Conservation (phyloP, 2,329 filamentous ascomycete species). For the Nemania serpens region DNA sequence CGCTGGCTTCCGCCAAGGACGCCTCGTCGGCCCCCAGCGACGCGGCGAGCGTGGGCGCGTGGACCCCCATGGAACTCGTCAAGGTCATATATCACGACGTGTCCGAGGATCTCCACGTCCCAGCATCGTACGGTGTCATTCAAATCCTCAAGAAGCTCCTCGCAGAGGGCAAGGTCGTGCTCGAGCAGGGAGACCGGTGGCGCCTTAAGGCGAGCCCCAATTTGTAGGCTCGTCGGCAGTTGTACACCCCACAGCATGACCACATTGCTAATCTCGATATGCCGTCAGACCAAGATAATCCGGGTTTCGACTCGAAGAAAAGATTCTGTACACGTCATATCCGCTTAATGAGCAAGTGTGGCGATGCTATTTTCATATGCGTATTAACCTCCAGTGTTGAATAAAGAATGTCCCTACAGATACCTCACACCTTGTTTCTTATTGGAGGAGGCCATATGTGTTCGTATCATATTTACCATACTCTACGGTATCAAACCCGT, state of each 20-base stretch:
- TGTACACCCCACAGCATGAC: slow-evolving; percentile 3
- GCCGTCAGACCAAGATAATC: slow-evolving; percentile 11
- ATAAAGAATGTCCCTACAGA: too few species aligned
- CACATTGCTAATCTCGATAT: slow-evolving; percentile 14
- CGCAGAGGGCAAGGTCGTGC: slow-evolving; percentile 69
- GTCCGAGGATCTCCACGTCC: slow-evolving; percentile 72
- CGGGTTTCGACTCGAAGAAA: too few species aligned
- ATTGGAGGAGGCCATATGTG: not conserved
- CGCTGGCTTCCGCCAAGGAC: slow-evolving; percentile 54
- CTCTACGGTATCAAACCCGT: too few species aligned
- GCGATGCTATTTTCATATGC: not conserved
- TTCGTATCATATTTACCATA: too few species aligned
- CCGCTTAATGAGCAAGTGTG: not conserved
- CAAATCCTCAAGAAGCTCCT: slow-evolving; percentile 82
- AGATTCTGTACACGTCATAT: too few species aligned
- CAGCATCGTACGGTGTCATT: slow-evolving; percentile 75
- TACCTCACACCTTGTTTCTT: not conserved
- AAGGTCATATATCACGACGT: slow-evolving; percentile 83
- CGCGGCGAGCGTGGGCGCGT: slow-evolving; percentile 45
- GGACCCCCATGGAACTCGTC: slow-evolving; percentile 82
- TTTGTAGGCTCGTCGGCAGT: slow-evolving; percentile 40
- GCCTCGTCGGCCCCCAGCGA: slow-evolving; percentile 28
- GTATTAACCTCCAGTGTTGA: not conserved
- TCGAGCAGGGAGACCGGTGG: slow-evolving; percentile 49
- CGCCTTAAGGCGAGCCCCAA: slow-evolving; percentile 49